A percentile compares a stretch with the other conserved stretches of the same genome.
Conservation (phyloP, 2,329 filamentous ascomycete species). For the Bipolaris gigantea region DNA sequence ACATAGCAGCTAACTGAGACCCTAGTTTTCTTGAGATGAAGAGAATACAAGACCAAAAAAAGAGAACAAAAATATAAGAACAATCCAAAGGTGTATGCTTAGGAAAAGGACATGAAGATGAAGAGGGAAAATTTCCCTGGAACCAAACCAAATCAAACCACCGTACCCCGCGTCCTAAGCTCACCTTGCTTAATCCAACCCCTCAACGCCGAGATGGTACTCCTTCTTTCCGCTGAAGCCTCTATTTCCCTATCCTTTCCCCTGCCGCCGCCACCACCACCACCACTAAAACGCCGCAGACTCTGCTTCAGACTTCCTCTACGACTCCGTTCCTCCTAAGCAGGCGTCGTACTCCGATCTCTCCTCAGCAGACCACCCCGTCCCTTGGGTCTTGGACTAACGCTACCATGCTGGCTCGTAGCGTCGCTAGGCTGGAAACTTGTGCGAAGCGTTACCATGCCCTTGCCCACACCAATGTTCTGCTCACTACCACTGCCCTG, state of each 20-base stretch:
- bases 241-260: not conserved
- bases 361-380: constrained; percentile 53
- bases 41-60: not conserved
- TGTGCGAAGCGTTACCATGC: constrained; percentile 72
- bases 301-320: not conserved
- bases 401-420: constrained; percentile 37
- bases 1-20: not conserved
- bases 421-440: constrained; percentile 62
- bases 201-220: not conserved
- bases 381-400: constrained; percentile 22
- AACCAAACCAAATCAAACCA: not conserved
- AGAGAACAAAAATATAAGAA: not conserved
- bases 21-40: not conserved
- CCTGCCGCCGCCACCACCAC: not conserved
- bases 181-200: constrained; percentile 4
- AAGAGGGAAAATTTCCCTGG: not conserved
- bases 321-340: constrained; percentile 5
- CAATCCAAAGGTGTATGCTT: not conserved
- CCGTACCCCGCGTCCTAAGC: not conserved
- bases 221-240: not conserved
- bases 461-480: constrained; percentile 71
- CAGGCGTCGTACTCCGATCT: constrained; percentile 9
- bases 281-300: not conserved
- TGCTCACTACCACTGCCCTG: constrained; percentile 68
- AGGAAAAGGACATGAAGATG: not conserved